Percentiles rank a stretch among this genome's conserved stretches.
Evolutionary conservation across 169 alveolate genomes (phyloP).

Genomic region (Amoebophrya sp.): DNA sequence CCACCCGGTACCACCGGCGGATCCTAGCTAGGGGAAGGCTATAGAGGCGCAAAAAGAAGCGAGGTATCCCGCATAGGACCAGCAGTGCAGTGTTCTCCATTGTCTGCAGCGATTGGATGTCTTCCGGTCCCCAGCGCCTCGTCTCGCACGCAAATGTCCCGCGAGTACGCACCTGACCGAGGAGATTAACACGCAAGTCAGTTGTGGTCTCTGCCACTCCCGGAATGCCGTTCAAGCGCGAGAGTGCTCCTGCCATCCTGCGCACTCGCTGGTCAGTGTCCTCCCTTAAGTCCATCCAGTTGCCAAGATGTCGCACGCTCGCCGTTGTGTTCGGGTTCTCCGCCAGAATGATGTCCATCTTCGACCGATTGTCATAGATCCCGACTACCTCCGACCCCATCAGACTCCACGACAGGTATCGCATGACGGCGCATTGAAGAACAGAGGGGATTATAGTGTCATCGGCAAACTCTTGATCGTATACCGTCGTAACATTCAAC

Average conservation of each 20-base stretch:
- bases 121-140: not conserved
- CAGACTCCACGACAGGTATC: not conserved
- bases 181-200: not conserved
- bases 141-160: not conserved
- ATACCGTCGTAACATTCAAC: not conserved
- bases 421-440: not conserved
- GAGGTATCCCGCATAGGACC: not conserved
- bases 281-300: not conserved
- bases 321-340: not conserved
- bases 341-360: not conserved
- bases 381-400: not conserved
- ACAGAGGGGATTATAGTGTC: not conserved
- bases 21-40: not conserved
- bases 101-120: not conserved
- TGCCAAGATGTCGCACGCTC: not conserved
- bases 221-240: not conserved
- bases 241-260: not conserved
- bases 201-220: not conserved
- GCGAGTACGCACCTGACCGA: not conserved
- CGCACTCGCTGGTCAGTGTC: not conserved
- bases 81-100: not conserved
- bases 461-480: not conserved
- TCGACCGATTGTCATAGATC: not conserved
- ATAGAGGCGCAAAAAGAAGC: not conserved
- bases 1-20: not conserved